phyloP scores from a whole-genome alignment of 805 yeast genomes.

The Zygoascus ofunaensis region DNA sequence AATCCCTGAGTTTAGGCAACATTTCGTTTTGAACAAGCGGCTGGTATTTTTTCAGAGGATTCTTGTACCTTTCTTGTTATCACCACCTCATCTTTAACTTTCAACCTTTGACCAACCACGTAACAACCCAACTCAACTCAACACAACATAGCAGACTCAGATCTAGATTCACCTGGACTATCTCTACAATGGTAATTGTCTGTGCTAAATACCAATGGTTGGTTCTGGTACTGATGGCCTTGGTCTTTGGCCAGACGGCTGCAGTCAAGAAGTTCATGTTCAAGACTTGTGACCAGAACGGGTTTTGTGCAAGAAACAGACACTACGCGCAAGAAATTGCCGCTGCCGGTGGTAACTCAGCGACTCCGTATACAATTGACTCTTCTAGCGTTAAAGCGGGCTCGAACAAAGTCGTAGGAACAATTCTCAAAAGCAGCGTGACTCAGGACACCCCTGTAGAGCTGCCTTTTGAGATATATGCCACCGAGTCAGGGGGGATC shows the following conservation, averaged over 20 bases:
- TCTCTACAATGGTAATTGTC: too few species aligned
- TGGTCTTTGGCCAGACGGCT: conserved; percentile 1
- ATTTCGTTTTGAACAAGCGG: too few species aligned
- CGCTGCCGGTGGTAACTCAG: conserved; percentile 7
- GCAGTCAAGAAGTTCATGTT: conserved; percentile 31
- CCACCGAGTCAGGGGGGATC: conserved; percentile 47
- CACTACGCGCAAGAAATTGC: conserved; percentile 45
- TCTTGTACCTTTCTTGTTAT: too few species aligned
- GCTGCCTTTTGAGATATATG: conserved; percentile 48
- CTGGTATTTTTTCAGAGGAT: too few species aligned
- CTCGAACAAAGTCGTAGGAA: conserved; percentile 19
- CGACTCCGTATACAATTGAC: conserved; percentile 32
- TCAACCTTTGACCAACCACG: too few species aligned
- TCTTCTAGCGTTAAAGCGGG: conserved; percentile 21
- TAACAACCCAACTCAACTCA: too few species aligned
- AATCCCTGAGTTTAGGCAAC: too few species aligned
- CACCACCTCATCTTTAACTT: too few species aligned
- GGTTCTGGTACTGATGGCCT: background rate
- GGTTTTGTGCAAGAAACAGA: conserved; percentile 76
- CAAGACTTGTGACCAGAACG: conserved; percentile 69
- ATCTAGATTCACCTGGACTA: too few species aligned
- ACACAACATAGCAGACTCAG: too few species aligned
- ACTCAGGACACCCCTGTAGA: conserved; percentile 20
- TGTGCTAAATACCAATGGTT: conserved; percentile 2
- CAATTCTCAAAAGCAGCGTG: conserved; percentile 28